Evolutionary conservation across 495 filamentous ascomycete species (phyloP), one percentile per base, ranked within the genome.

Genomic region (Podospora pseudocomata): DNA sequence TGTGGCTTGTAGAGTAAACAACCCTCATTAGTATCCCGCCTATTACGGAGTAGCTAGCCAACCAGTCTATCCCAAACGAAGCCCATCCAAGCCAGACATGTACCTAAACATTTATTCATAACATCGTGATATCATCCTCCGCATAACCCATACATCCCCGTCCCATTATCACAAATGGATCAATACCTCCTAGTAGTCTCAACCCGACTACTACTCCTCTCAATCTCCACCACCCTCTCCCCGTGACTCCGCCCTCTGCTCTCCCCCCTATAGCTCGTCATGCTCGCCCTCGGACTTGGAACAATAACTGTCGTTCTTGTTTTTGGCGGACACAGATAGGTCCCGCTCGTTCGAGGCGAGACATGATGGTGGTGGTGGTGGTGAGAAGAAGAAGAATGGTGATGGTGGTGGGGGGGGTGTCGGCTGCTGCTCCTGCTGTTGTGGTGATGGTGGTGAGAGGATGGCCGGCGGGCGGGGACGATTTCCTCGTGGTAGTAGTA

Each of bases 401-500:
- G 20, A 1, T 23, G 20, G 11, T 67, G 65, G 30, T 58, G 32
- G 60, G 67, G 57, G 60, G 72, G 66, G 30, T 61, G 34, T 49
- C 39, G 60, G 39, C 60, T 68, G 70, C 66, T 67, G 60, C 70
- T 58, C 6, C n/a, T 58, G 56, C 56, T 58, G 56, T 70, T 75
- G 66, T 79, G 71, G 67, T 77, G 75, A 62, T 77, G 74, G 63
- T 73, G 73, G 65, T 79, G 74, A 20, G 72, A 70, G 66, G 72
- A 64, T 23, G 71, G 73, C 27, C 71, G 75, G 27, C 78, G 66
- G 65, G 75, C 74, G 65, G 80, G 81, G 64, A 82, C 79, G 67
- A 78, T 76, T 64, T 83, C 81, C 72, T 83, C 80, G 74, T 80
- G 80, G 72, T 83, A 83, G 73, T 83, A 83, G 73, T 83, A 82